Percentiles rank a stretch among this genome's conserved stretches.
phyloP scores from a whole-genome alignment of 805 yeast species.

The Saccharomycopsis fibuligera region DNA sequence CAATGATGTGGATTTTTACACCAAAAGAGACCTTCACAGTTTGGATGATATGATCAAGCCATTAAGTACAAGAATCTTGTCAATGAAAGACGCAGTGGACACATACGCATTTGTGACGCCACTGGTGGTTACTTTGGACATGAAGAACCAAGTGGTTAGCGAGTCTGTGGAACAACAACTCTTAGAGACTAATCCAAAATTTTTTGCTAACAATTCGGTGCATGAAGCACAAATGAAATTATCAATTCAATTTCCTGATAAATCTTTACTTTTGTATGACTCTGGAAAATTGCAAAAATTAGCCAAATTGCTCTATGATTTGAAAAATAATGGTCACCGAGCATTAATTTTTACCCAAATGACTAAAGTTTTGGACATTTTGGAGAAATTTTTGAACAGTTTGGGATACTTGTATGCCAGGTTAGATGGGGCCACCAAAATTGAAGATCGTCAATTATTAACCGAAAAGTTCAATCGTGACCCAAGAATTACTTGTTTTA shows the following conservation, averaged over 20 bases:
- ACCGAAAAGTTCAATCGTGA: conserved; percentile 92
- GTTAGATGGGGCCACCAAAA: conserved; percentile 94
- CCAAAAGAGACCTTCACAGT: conserved; percentile 22
- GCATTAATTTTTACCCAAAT: conserved; percentile 95
- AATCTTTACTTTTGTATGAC: conserved; percentile 83
- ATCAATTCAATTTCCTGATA: conserved; percentile 95
- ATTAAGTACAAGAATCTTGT: conserved; percentile 33
- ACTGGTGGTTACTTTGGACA: conserved; percentile 68
- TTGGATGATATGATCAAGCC: conserved; percentile 34
- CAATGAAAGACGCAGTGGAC: conserved; percentile 49
- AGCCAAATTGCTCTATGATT: conserved; percentile 65
- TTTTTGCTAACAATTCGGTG: conserved; percentile 43
- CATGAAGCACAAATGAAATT: conserved; percentile 80
- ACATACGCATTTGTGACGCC: conserved; percentile 86
- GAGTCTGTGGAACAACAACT: conserved; percentile 31
- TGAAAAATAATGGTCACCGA: conserved; percentile 84
- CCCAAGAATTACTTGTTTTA: conserved; percentile 79
- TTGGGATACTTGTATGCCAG: conserved; percentile 94
- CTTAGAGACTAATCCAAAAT: conserved; percentile 22
- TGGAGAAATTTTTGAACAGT: conserved; percentile 88
- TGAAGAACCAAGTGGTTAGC: conserved; percentile 48
- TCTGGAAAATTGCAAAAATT: conserved; percentile 93
- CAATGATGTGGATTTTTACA: conserved; percentile 10
- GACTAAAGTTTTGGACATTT: conserved; percentile 91
- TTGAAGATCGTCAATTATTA: conserved; percentile 90